These are phyloP conservation scores for Pelargonium australe DNA, from an alignment of 441 rosid genomes.

Conservation along the genomic window DNA sequence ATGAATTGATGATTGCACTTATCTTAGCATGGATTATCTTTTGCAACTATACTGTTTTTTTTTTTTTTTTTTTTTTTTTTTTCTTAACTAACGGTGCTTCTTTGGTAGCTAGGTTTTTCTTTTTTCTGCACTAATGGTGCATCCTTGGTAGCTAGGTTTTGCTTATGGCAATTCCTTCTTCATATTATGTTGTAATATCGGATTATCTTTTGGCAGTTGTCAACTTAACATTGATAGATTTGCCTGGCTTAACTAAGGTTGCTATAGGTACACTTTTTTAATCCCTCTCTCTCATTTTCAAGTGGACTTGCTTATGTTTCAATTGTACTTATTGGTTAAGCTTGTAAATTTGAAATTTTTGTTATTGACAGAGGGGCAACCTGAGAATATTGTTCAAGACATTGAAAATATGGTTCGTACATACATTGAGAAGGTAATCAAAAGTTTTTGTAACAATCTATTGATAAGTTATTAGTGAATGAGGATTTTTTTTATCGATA, in stretches of 20 bases:
- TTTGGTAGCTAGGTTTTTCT: neutral
- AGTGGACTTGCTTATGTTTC: neutral
- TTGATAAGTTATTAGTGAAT: neutral
- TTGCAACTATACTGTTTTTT: neutral
- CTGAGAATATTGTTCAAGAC: conserved; percentile 79
- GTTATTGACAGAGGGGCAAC: conserved; percentile 77
- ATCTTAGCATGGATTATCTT: neutral
- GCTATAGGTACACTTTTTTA: conserved; percentile 72
- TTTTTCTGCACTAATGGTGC: neutral
- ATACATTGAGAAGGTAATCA: conserved; percentile 69
- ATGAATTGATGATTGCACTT: neutral
- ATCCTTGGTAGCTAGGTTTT: neutral
- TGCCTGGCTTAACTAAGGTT: conserved; percentile 99
- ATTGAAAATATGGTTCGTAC: conserved; percentile 97
- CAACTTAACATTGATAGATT: conserved; percentile 92
- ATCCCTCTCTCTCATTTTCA: neutral
- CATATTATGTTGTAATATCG: conserved; percentile 9
- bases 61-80: no score
- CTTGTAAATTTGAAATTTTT: conserved; percentile 21
- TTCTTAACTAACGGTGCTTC: neutral
- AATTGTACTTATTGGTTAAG: conserved; percentile 11
- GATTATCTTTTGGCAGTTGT: conserved; percentile 55
- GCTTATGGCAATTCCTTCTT: neutral
- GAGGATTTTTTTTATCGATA: neutral
- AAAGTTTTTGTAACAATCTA: neutral